Conservation (phyloP, 768 basidiomycete species). For the Suillus plorans region DNA sequence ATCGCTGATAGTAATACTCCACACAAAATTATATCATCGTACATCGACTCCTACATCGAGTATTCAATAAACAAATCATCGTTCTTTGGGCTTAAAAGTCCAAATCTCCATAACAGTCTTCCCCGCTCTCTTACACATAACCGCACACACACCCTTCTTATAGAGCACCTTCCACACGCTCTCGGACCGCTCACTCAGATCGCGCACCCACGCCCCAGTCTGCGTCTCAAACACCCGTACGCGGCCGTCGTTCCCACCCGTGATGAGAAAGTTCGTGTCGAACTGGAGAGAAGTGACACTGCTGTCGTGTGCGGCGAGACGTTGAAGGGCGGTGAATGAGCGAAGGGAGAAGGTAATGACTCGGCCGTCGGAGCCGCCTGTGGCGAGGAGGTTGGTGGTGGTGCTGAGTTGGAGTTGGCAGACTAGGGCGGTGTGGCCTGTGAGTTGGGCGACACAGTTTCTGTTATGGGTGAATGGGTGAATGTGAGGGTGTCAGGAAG, state of each 20-base stretch:
- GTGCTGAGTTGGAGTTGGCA: conserved; percentile 84
- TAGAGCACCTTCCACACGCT: conserved; percentile 87
- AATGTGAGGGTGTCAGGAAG: conserved; percentile 5
- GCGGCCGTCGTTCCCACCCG: conserved; percentile 83
- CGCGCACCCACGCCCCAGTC: conserved; percentile 68
- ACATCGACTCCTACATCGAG: neutral
- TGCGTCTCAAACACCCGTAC: conserved; percentile 70
- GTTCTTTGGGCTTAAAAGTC: conserved; percentile 58
- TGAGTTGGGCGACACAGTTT: conserved; percentile 77
- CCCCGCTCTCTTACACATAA: conserved; percentile 78
- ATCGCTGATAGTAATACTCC: neutral
- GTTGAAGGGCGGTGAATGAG: conserved; percentile 47
- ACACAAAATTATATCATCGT: neutral
- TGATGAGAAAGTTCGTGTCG: conserved; percentile 78
- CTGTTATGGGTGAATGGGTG: conserved; percentile 35
- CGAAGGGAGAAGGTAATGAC: conserved; percentile 68
- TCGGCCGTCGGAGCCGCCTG: conserved; percentile 87
- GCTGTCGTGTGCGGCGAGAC: conserved; percentile 87
- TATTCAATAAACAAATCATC: neutral
- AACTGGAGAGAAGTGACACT: conserved; percentile 87
- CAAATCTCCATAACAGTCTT: conserved; percentile 90
- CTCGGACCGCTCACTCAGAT: conserved; percentile 75
- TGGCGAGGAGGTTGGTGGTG: conserved; percentile 56
- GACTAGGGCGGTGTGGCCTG: conserved; percentile 91
- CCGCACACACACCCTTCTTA: conserved; percentile 67